Conservation (phyloP, 208 protist genomes). For the Wallacemonas sp. region DNA sequence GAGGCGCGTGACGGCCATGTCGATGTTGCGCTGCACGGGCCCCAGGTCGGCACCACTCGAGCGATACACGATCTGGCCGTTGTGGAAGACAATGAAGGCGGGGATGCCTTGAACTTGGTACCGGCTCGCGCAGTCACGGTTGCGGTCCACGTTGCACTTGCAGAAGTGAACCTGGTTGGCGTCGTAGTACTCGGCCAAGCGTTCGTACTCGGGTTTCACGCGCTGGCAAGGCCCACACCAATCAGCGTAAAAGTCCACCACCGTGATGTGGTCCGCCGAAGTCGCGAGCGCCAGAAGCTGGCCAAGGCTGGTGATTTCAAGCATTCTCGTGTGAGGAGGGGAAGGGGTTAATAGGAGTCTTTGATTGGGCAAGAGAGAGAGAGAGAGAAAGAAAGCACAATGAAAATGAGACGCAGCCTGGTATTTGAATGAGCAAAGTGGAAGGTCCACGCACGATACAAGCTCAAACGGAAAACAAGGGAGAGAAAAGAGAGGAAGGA, state of each 20-base stretch:
- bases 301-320: constrained; percentile 71
- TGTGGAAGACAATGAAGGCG: constrained; percentile 78
- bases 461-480: constrained; percentile 3
- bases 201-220: constrained; percentile 71
- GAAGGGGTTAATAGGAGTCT: too few species aligned
- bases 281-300: constrained; percentile 58
- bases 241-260: constrained; percentile 89
- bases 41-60: constrained; percentile 52
- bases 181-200: constrained; percentile 54
- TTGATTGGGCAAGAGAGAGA: too few species aligned
- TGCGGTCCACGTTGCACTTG: constrained; percentile 84
- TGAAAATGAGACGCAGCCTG: too few species aligned
- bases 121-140: constrained; percentile 49
- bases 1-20: constrained; percentile 34
- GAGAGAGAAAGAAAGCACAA: too few species aligned
- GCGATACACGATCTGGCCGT: constrained; percentile 41
- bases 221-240: constrained; percentile 89
- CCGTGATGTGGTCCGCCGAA: constrained; percentile 44
- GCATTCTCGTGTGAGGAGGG: constrained; percentile 41
- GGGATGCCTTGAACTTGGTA: constrained; percentile 69
- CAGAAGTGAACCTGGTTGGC: constrained; percentile 57
- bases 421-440: too few species aligned
- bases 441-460: too few species aligned
- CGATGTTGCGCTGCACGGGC: constrained; percentile 57
- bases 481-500: constrained; percentile 15